phyloP scores from a whole-genome alignment of 2,329 filamentous ascomycete species.

The Apiospora arundinis region DNA sequence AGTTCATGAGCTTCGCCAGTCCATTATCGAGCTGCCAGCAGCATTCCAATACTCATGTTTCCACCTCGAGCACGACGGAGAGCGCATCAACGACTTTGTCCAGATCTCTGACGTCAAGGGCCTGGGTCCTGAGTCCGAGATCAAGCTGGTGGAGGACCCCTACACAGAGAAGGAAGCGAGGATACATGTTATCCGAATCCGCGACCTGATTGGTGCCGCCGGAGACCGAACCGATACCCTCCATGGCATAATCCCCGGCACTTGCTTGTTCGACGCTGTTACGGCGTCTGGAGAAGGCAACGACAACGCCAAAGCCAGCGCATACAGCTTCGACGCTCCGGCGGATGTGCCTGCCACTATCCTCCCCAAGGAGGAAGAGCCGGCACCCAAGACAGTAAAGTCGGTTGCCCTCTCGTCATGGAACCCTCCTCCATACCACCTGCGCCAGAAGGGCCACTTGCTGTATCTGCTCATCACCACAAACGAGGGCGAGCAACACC shows the following conservation, averaged over 20 bases:
- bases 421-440: constrained; percentile 94
- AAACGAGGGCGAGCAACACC: constrained; percentile 92
- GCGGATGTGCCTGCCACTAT: constrained; percentile 71
- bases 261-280: constrained; percentile 86
- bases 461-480: constrained; percentile 90
- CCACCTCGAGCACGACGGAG: constrained; percentile 89
- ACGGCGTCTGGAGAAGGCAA: constrained; percentile 49
- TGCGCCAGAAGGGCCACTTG: constrained; percentile 89
- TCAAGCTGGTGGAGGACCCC: constrained; percentile 87
- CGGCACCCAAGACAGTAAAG: constrained; percentile 89
- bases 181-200: constrained; percentile 88
- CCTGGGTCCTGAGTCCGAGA: constrained; percentile 77
- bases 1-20: constrained; percentile 95
- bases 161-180: constrained; percentile 99
- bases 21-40: constrained; percentile 89
- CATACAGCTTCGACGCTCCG: constrained; percentile 77
- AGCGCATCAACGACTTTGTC: constrained; percentile 93
- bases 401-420: constrained; percentile 86
- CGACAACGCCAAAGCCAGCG: constrained; percentile 47
- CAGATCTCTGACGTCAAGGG: constrained; percentile 88
- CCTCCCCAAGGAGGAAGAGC: constrained; percentile 69
- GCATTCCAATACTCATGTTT: constrained; percentile 99
- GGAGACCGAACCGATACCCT: constrained; percentile 87
- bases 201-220: constrained; percentile 91
- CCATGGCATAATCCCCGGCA: constrained; percentile 83